Evolutionary conservation across 805 yeast genomes (phyloP).

Genomic region (Naumovozyma baii): DNA sequence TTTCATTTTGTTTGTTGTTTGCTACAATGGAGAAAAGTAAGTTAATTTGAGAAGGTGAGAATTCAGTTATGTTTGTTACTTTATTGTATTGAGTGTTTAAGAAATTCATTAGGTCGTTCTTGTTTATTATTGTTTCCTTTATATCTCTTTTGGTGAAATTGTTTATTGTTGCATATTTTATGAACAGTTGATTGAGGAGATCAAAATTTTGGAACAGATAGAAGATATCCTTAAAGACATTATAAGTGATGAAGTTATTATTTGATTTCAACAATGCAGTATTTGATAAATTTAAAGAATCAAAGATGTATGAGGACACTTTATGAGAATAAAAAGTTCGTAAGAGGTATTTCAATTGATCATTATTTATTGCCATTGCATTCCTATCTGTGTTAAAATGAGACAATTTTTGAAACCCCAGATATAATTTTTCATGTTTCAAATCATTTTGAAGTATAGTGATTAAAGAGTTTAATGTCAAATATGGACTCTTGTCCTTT

Average conservation of each 20-base stretch:
- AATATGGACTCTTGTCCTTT: constrained; percentile 10
- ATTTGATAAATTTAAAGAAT: constrained; percentile 27
- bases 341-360: constrained; percentile 29
- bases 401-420: constrained; percentile 26
- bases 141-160: constrained; percentile 23
- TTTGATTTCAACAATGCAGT: constrained; percentile 20
- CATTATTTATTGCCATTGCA: constrained; percentile 28
- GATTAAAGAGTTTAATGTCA: constrained; percentile 33
- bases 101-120: constrained; percentile 29
- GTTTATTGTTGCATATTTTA: constrained; percentile 27
- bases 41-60: constrained; percentile 35
- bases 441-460: constrained; percentile 35
- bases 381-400: constrained; percentile 24
- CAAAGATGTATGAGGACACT: constrained; percentile 30
- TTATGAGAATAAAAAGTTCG: constrained; percentile 32
- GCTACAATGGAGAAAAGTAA: constrained; percentile 31
- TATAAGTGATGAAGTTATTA: constrained; percentile 29
- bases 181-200: constrained; percentile 31
- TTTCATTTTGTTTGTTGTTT: constrained; percentile 26
- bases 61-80: constrained; percentile 33
- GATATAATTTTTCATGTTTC: constrained; percentile 28
- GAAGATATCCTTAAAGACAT: constrained; percentile 32
- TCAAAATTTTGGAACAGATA: constrained; percentile 34
- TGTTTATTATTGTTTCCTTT: constrained; percentile 29
- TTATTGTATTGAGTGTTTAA: constrained; percentile 32